Base-by-base conservation (phyloP, 2,329 filamentous ascomycete genomes). In the Trichoderma arundinaceum region DNA sequence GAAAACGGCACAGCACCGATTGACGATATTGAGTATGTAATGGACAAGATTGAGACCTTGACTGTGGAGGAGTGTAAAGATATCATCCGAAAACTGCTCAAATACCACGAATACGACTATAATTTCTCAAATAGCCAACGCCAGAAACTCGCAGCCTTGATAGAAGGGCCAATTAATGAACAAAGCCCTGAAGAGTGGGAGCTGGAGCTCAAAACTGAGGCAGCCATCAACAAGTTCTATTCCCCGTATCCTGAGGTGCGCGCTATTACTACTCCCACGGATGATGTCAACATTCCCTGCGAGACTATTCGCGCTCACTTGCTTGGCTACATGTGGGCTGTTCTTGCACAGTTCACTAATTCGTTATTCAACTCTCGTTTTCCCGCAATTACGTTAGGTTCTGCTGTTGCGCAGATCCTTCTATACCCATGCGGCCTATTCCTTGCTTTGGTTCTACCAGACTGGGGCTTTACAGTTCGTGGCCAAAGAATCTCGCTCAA, bases 241-340 rank as follows among this genome's bases (percentile, higher is more conserved):
- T 61, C 58, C 1, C 68, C 68, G 19, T 70, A 68, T 49, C 71
- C 71, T 51, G 77, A 80, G 69, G 80, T 82, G 19, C 78, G 81
- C 48, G 79, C 80, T 33, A 78, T 81, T 1, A 80, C 83, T 4
- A 75, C 80, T 32, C 77, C 79, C 9, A 76, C 76, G 1, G 81
- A 83, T 64, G 80, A 82, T 19, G 9, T 71, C 70, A 69, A 72
- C 0, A 72, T 71, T 15, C 79, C 79, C 1, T 77, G 78, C 9
- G 77, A 76, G n/a, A 83, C 80, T 1, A 74, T 81, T 22, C 74
- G 79, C 0, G 76, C 75, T n/a, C 77, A 79, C 69, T 32, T 74
- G 2, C 71, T 81, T 13, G 78, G 78, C 2, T 72, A 78, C 1
- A 28, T 77, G 3, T 78, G 76, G 56, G 77, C 80, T 54, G 43